Percentiles rank a stretch among this genome's conserved stretches.
Conservation (phyloP, 352 stramenopile genomes). For the Globisporangium viniferum region DNA sequence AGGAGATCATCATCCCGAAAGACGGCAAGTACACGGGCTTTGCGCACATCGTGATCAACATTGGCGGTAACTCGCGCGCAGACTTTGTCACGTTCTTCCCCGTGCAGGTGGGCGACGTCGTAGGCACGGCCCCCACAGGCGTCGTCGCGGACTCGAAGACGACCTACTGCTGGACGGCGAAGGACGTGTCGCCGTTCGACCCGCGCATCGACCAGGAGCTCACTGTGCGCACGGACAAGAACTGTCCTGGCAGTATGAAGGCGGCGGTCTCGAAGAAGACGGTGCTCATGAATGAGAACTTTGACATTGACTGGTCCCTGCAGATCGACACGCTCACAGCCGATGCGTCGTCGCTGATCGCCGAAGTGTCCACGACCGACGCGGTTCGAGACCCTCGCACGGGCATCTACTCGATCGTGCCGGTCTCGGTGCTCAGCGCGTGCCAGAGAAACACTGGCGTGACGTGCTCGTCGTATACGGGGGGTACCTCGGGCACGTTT, state of each 20-base stretch:
- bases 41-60: slow-evolving; percentile 63
- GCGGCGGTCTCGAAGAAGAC: slow-evolving; percentile 51
- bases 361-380: slow-evolving; percentile 57
- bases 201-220: slow-evolving; percentile 44
- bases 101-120: slow-evolving; percentile 63
- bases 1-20: slow-evolving; percentile 69
- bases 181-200: slow-evolving; percentile 61
- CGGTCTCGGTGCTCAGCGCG: slow-evolving; percentile 65
- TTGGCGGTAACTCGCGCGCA: slow-evolving; percentile 56
- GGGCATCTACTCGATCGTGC: slow-evolving; percentile 58
- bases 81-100: slow-evolving; percentile 83
- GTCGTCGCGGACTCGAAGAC: slow-evolving; percentile 62
- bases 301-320: slow-evolving; percentile 61
- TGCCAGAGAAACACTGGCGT: slow-evolving; percentile 49
- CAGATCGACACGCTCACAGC: slow-evolving; percentile 51
- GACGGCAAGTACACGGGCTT: slow-evolving; percentile 81
- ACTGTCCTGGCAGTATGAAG: slow-evolving; percentile 65
- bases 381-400: slow-evolving; percentile 51
- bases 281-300: slow-evolving; percentile 42
- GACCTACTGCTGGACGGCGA: slow-evolving; percentile 71
- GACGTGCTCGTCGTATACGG: slow-evolving; percentile 66
- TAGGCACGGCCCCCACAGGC: slow-evolving; percentile 39
- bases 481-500: slow-evolving; percentile 53
- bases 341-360: slow-evolving; percentile 54
- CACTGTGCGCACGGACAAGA: slow-evolving; percentile 58